phyloP scores from a whole-genome alignment of 108 stramenopile genomes.

The Fragilaria crotonensis region DNA sequence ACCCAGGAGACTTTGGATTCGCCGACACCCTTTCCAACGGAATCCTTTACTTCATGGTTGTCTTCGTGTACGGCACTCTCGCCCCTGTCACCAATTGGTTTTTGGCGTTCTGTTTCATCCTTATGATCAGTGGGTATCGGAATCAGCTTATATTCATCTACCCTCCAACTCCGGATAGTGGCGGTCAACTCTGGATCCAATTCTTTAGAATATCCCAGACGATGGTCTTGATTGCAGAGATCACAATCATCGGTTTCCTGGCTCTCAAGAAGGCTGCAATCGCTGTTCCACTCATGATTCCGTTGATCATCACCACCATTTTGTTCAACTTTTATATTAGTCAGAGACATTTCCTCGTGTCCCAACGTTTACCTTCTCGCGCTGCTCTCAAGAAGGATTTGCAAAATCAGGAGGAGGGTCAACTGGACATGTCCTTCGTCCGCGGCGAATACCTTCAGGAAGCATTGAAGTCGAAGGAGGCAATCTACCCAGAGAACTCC shows the following conservation, averaged over 20 bases:
- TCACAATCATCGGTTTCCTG: constrained; percentile 44
- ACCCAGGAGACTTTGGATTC: constrained; percentile 40
- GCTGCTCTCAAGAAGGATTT: constrained; percentile 25
- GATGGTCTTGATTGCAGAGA: constrained; percentile 42
- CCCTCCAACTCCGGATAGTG: constrained; percentile 49
- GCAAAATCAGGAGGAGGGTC: constrained; percentile 12
- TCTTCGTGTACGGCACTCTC: constrained; percentile 52
- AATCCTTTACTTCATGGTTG: constrained; percentile 52
- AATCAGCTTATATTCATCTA: constrained; percentile 68
- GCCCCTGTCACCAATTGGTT: constrained; percentile 53
- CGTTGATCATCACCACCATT: constrained; percentile 32
- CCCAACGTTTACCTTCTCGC: constrained; percentile 33
- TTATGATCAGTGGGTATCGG: constrained; percentile 43
- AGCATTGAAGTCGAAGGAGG: constrained; percentile 39
- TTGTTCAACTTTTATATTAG: constrained; percentile 50
- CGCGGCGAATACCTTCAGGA: constrained; percentile 42
- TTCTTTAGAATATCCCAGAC: constrained; percentile 39
- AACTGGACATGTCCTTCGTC: constrained; percentile 24
- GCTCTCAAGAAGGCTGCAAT: constrained; percentile 35
- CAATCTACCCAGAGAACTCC: constrained; percentile 35
- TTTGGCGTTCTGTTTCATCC: constrained; percentile 34
- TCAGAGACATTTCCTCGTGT: constrained; percentile 44
- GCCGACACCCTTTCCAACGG: constrained; percentile 24
- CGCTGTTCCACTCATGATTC: constrained; percentile 41
- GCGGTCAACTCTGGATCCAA: constrained; percentile 52